A percentile compares a stretch with the other conserved stretches of the same genome.
Evolutionary conservation across 2,329 filamentous ascomycete species (phyloP).

Genomic region (Cladophialophora immunda): DNA sequence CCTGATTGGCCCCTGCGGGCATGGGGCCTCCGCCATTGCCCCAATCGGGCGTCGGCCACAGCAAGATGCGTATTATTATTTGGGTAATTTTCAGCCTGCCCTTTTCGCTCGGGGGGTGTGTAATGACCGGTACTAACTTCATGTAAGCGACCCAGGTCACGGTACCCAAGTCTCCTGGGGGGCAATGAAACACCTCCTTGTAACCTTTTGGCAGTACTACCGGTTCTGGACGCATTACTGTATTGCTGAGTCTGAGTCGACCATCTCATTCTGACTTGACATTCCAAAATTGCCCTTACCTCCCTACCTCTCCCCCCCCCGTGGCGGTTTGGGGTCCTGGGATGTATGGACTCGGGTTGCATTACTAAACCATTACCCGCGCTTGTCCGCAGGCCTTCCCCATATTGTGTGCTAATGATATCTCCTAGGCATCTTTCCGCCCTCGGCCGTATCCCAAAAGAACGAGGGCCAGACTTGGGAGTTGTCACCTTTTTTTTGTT

Average conservation of each 20-base stretch:
- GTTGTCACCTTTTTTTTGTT: neutral
- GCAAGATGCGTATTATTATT: neutral
- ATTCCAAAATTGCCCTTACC: too few relatives aligned
- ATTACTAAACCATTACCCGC: slow-evolving; percentile 3
- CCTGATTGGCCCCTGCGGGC: neutral
- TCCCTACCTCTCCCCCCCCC: too few relatives aligned
- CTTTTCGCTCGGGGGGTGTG: neutral
- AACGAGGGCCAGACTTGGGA: neutral
- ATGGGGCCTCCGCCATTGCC: neutral
- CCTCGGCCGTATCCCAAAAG: slow-evolving; percentile 2
- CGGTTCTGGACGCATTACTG: neutral
- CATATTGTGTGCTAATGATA: slow-evolving; percentile 5
- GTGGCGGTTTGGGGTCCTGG: neutral
- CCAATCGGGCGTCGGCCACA: neutral
- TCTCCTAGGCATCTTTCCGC: slow-evolving; percentile 6
- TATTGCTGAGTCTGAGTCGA: neutral
- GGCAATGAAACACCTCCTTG: too few relatives aligned
- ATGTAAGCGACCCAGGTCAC: too few relatives aligned
- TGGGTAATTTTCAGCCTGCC: slow-evolving; percentile 1
- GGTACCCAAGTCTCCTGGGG: neutral
- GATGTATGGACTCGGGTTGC: neutral
- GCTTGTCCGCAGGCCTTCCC: slow-evolving; percentile 1
- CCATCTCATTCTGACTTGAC: neutral
- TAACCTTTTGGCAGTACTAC: too few relatives aligned
- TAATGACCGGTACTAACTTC: neutral